A percentile compares a stretch with the other conserved stretches of the same genome.
phyloP scores from a whole-genome alignment of 805 yeast species.

The Candida saitoana region DNA sequence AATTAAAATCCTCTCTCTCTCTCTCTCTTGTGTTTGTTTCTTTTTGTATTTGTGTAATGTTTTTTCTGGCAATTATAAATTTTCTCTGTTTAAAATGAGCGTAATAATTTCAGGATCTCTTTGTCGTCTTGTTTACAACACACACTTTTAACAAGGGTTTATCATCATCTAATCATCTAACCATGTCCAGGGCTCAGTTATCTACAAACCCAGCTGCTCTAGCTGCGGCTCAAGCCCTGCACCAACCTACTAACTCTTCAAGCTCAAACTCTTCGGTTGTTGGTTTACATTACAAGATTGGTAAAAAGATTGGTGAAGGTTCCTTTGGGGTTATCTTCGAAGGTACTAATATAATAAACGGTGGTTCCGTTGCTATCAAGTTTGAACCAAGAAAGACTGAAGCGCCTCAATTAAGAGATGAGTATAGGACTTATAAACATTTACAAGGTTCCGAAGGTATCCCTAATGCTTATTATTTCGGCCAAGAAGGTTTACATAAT shows the following conservation, averaged over 20 bases:
- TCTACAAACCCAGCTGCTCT: constrained; percentile 35
- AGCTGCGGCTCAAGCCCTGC: constrained; percentile 34
- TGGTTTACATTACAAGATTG: constrained; percentile 72
- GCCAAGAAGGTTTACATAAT: constrained; percentile 80
- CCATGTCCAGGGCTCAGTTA: constrained; percentile 26
- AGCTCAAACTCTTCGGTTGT: constrained; percentile 38
- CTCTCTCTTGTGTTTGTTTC: not conserved
- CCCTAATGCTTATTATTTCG: constrained; percentile 81
- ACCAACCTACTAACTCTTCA: constrained; percentile 12
- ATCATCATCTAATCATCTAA: not conserved
- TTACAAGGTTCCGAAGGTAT: constrained; percentile 66
- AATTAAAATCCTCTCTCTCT: too few species aligned
- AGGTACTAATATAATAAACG: constrained; percentile 68
- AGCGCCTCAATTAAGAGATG: constrained; percentile 81
- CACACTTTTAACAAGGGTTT: too few species aligned
- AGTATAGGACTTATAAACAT: constrained; percentile 72
- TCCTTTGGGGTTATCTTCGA: constrained; percentile 83
- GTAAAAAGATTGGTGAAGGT: constrained; percentile 84
- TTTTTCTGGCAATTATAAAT: not conserved
- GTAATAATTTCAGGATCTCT: not conserved
- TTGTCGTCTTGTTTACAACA: too few species aligned
- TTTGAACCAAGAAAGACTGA: constrained; percentile 78
- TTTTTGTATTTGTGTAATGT: not conserved
- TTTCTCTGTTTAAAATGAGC: not conserved
- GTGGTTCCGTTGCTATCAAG: constrained; percentile 67